A percentile compares a stretch with the other conserved stretches of the same genome.
These are phyloP conservation scores for Pharus latifolius DNA, from an alignment of 176 grass and related monocot species.

Conservation along the genomic window DNA sequence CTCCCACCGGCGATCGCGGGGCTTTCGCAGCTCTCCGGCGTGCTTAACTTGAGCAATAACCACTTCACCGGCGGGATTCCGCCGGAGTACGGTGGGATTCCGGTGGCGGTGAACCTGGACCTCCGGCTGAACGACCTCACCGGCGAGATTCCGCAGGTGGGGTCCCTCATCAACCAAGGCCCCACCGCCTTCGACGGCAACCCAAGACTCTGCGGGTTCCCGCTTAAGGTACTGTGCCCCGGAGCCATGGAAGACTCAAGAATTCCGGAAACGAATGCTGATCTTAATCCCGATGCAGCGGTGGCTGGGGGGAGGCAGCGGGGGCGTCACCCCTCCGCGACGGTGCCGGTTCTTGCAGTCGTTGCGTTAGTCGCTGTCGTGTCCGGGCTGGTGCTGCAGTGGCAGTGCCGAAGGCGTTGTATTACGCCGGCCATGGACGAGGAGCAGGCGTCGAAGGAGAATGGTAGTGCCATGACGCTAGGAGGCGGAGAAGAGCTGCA, in stretches of 20 bases:
- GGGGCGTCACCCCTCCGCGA: constrained; percentile 28
- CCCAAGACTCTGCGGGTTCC: constrained; percentile 73
- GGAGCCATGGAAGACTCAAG: constrained; percentile 29
- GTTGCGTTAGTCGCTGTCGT: constrained; percentile 35
- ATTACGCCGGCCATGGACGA: background rate
- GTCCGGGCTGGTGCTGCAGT: constrained; percentile 53
- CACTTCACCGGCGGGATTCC: constrained; percentile 58
- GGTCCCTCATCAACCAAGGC: constrained; percentile 83
- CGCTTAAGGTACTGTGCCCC: constrained; percentile 62
- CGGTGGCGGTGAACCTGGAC: constrained; percentile 72
- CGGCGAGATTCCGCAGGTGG: constrained; percentile 96
- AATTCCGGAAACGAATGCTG: constrained; percentile 32
- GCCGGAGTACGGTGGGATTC: constrained; percentile 67
- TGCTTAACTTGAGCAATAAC: constrained; percentile 84
- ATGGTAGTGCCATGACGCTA: constrained; percentile 16
- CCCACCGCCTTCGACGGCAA: constrained; percentile 89
- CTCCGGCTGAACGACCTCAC: constrained; percentile 79
- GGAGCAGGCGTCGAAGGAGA: constrained; percentile 40
- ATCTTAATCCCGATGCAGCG: constrained; percentile 33
- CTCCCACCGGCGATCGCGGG: constrained; percentile 51
- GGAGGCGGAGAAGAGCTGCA: constrained; percentile 42
- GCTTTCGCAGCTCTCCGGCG: constrained; percentile 57
- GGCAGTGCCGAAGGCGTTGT: constrained; percentile 63
- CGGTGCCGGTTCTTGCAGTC: constrained; percentile 46
- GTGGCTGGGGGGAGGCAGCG: constrained; percentile 16